A percentile compares a stretch with the other conserved stretches of the same genome.
Conservation (phyloP, 345 rosid species). For the Trapa incisa region DNA sequence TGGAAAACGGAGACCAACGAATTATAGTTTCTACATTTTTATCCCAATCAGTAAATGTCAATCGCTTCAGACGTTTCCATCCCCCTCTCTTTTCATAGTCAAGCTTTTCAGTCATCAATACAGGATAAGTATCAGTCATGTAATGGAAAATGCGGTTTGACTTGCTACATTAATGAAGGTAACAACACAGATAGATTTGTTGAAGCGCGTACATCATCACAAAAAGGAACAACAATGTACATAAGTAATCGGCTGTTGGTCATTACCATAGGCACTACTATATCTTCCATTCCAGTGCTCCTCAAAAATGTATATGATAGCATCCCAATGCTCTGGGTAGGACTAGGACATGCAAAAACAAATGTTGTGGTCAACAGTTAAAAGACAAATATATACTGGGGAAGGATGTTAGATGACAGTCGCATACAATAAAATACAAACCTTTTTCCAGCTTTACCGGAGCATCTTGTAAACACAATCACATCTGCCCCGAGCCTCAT, state of each 20-base stretch:
- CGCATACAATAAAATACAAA: conserved; percentile 12
- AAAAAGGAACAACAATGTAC: not conserved
- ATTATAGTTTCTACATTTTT: conserved; percentile 53
- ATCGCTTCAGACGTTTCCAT: conserved; percentile 47
- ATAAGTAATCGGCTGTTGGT: not conserved
- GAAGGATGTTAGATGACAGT: not conserved
- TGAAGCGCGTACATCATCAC: not conserved
- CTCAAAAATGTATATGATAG: conserved; percentile 84
- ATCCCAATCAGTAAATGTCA: conserved; percentile 48
- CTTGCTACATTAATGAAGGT: not conserved
- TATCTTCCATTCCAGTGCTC: conserved; percentile 88
- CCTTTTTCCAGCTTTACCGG: conserved; percentile 59
- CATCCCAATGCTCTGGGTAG: conserved; percentile 84
- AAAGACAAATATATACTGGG: not conserved
- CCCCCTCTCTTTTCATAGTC: conserved; percentile 52
- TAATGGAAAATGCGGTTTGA: not conserved
- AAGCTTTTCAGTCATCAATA: conserved; percentile 27
- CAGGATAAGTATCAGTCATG: not conserved
- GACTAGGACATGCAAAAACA: conserved; percentile 33
- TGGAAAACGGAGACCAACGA: conserved; percentile 79
- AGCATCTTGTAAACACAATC: conserved; percentile 76
- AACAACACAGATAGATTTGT: not conserved
- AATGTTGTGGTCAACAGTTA: not conserved
- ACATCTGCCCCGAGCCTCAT: conserved; percentile 99
- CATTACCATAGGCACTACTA: conserved; percentile 91